Evolutionary conservation across 805 yeast genomes (phyloP), one percentile per base, ranked within the genome.

Genomic region (Metschnikowia noctiluminum): DNA sequence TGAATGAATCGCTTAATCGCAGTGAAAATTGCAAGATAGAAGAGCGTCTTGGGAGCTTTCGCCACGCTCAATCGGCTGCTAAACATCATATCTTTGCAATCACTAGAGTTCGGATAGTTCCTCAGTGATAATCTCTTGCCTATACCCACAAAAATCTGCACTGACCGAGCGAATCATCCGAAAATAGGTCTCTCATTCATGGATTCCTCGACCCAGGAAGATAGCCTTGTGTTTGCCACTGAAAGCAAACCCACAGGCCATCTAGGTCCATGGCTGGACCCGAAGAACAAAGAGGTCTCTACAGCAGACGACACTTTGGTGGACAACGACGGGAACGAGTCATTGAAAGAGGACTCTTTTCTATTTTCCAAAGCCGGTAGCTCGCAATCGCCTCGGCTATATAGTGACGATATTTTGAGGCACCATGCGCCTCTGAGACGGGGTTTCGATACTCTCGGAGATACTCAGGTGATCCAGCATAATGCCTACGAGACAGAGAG

Each of bases 151-250:
- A 3, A 31, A 31, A 31, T 3, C 34, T 31, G 34, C 34, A 31
- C 6, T 11, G 13, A 31, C 13, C 3, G 3, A 5, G 13, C 34
- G 2, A 10, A 3, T 37, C 27, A 12, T 9, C 28, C 4, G 12
- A 9, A n/a, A 10, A 3, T 37, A 3, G 30, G 34, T 21, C 34
- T 13, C 15, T 35, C 30, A 7, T 14, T 7, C 38, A 50, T 50
- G 53, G 50, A 45, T 4, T 35, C 48, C 28, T 41, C 52, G 15
- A 49, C 59, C 34, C 53, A 53, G 38, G 61, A 63, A 45, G 63
- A 62, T 46, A 67, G 71, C 47, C 60, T 68, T 38, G 64, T 66
- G 10, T 68, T 68, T 55, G 71, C 67, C 15, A 58, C 47, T 34
- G 57, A 55, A 15, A 38, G 35, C 38, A 32, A 38, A 21, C 42